phyloP scores from a whole-genome alignment of 2,329 filamentous ascomycete species.

The Diplodia seriata region DNA sequence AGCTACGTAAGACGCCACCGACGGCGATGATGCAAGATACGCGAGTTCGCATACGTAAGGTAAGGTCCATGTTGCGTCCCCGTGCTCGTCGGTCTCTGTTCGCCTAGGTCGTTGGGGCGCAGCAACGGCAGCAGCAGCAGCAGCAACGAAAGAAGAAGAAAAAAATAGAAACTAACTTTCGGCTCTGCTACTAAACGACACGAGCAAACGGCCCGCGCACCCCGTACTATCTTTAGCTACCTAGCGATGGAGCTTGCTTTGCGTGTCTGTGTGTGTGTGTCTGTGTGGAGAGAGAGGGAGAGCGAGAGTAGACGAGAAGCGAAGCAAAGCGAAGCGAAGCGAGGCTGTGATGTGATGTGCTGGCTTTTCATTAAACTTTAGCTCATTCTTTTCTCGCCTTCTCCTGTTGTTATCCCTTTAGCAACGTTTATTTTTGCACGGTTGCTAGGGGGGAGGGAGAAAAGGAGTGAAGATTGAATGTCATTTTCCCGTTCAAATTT shows the following conservation, averaged over 20 bases:
- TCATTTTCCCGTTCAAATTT: not conserved
- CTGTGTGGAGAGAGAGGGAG: too few species aligned
- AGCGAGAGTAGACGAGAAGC: not conserved
- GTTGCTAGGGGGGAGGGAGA: not conserved
- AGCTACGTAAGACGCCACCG: not conserved
- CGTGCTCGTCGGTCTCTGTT: not conserved
- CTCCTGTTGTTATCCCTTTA: not conserved
- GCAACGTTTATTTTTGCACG: not conserved
- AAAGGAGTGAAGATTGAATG: not conserved
- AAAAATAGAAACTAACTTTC: not conserved
- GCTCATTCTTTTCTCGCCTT: not conserved
- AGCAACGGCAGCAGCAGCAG: not conserved
- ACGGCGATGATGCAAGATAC: not conserved
- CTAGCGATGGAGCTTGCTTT: not conserved
- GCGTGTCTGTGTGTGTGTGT: too few species aligned
- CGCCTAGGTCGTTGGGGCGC: not conserved
- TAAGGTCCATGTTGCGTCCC: not conserved
- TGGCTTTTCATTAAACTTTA: not conserved
- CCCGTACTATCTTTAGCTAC: not conserved
- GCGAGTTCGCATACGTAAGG: not conserved
- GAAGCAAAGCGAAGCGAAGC: not conserved
- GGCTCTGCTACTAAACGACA: not conserved
- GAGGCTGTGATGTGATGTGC: not conserved
- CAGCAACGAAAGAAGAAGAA: not conserved
- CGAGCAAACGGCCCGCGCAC: not conserved